These are phyloP conservation scores for Globisporangium cederbergense DNA, from an alignment of 352 stramenopile genomes.

Conservation along the genomic window DNA sequence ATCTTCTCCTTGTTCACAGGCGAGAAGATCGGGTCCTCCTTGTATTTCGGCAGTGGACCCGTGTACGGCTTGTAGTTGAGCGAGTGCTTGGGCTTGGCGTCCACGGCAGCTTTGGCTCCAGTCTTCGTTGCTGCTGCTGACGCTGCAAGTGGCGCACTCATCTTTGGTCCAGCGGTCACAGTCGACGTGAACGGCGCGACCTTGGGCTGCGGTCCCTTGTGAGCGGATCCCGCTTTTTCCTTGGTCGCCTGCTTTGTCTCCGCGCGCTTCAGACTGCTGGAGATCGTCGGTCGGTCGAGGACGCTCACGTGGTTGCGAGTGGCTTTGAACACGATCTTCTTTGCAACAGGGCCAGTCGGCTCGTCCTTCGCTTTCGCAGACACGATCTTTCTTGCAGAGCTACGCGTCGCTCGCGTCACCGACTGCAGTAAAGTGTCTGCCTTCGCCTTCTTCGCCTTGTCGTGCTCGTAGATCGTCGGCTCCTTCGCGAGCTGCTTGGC, in stretches of 20 bases:
- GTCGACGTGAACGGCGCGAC: conserved; percentile 12
- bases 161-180: conserved; percentile 12
- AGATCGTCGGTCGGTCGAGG: conserved; percentile 16
- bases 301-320: conserved; percentile 16
- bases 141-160: not conserved
- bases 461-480: conserved; percentile 14
- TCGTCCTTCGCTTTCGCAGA: conserved; percentile 7
- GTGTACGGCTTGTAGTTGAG: conserved; percentile 63
- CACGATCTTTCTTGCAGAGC: conserved; percentile 8
- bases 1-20: conserved; percentile 21
- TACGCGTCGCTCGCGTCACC: conserved; percentile 13
- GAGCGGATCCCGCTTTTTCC: not conserved
- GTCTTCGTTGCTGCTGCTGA: not conserved
- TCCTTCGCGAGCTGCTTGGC: conserved; percentile 16
- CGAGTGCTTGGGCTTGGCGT: conserved; percentile 10
- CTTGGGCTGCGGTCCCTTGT: conserved; percentile 7
- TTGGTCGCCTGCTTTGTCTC: conserved; percentile 11
- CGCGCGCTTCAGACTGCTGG: conserved; percentile 15
- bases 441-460: conserved; percentile 17
- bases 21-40: conserved; percentile 61
- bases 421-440: conserved; percentile 2
- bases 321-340: conserved; percentile 14
- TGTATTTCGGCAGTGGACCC: conserved; percentile 52
- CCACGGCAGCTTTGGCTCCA: not conserved
- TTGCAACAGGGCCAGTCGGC: not conserved